Conservation (phyloP, 106 monocot genomes). For the Triglochin maritima region DNA sequence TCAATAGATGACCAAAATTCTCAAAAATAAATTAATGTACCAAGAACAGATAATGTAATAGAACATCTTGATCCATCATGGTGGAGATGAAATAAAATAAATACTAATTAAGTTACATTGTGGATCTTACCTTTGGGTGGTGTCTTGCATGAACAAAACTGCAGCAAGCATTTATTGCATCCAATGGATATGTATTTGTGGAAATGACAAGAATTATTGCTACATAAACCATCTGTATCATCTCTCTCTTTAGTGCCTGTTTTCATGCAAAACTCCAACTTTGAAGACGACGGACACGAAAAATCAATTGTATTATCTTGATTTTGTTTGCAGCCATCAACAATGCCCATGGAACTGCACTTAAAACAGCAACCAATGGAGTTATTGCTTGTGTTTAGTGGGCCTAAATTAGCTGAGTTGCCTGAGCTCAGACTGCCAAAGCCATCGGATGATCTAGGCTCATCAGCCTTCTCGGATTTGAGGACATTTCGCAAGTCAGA, state of each 20-base stretch:
- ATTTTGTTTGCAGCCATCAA: slow-evolving; percentile 19
- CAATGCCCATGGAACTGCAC: neutral
- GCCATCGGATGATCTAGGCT: neutral
- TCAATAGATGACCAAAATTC: no score
- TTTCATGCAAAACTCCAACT: slow-evolving; percentile 3
- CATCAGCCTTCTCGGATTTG: slow-evolving; percentile 6
- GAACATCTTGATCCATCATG: no score
- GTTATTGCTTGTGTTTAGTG: neutral
- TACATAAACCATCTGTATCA: slow-evolving; percentile 16
- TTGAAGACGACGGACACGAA: slow-evolving; percentile 5
- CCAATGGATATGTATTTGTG: no score
- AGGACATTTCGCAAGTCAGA: slow-evolving; percentile 1
- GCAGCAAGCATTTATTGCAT: no score
- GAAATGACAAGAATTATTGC: slow-evolving; percentile 1
- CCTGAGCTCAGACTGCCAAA: slow-evolving; percentile 4
- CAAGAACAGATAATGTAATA: no score
- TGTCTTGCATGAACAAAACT: no score
- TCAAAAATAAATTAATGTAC: no score
- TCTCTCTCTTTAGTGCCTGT: slow-evolving; percentile 6
- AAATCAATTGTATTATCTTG: slow-evolving; percentile 1
- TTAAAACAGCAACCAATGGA: slow-evolving; percentile 5
- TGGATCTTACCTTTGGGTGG: no score
- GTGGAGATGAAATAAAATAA: no score
- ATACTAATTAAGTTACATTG: no score
- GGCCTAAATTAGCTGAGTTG: slow-evolving; percentile 1